Base-by-base conservation (phyloP, 129 eudicot species). In the Smallanthus sonchifolius region DNA sequence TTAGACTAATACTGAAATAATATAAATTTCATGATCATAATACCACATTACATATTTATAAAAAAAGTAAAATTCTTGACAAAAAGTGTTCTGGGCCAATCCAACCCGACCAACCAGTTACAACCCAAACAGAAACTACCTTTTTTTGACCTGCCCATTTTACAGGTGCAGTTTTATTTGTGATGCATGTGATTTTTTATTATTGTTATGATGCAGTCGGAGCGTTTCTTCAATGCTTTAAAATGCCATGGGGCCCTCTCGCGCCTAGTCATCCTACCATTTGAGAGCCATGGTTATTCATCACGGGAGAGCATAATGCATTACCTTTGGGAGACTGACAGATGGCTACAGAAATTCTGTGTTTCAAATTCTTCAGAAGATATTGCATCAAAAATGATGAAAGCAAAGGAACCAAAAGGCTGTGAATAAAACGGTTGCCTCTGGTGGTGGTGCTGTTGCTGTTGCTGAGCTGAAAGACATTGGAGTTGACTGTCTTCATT, bases 251-350 rank as follows among this genome's bases (percentile, higher is more conserved):
- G 97, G 74, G 99, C 95, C 76, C 91, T 91, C 59, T 84, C 86
- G 77, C 97, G 99, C 39, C 73, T 95, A 35, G 99, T 95, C 34
- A 67, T 91, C 66, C 92, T 95, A 67, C 99, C 99, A 4, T 88
- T 69, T 76, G 99, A 95, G 85, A 88, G 97, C 85, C 99, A 95
- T 70, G 92, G 99, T 47, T 95, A 95, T 82, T 65, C 94, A 65
- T 93, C 99, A 55, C 82, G 94, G 45, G 99, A 95, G 80, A 95
- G 99, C 83, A 90, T 95, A 78, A 95, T 95, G 99, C 99, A 95
- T 69, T 90, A 85, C 65, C 97, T 95, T 68, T 95, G 99, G 99
- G 97, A 95, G 84, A 86, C 89, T 6, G 99, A 95, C 55, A 84
- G 96, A 77, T 95, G 99, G 99, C 88, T 95, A 48, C 96, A 91